Evolutionary conservation across 2,329 filamentous ascomycete genomes (phyloP).

Genomic region (Magnaporthiopsis rhizophila): DNA sequence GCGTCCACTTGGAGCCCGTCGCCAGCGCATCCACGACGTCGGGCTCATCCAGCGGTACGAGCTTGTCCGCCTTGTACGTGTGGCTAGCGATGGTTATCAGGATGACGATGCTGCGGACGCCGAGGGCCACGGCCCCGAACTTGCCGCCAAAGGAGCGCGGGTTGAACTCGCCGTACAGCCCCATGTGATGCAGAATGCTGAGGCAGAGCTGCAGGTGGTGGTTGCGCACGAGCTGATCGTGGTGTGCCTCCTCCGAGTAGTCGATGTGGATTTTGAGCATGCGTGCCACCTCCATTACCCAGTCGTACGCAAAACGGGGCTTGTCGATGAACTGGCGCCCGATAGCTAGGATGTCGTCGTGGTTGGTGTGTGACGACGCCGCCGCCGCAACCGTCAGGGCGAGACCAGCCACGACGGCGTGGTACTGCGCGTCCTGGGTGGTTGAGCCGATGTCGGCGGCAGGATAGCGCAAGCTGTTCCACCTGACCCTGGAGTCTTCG

Average conservation of each 20-base stretch:
- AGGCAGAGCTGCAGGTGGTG: conserved; percentile 65
- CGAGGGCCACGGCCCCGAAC: conserved; percentile 66
- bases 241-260: conserved; percentile 67
- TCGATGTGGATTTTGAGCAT: conserved; percentile 69
- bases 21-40: conserved; percentile 66
- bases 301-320: conserved; percentile 48
- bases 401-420: conserved; percentile 53
- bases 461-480: conserved; percentile 47
- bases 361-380: conserved; percentile 39
- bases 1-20: conserved; percentile 70
- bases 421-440: conserved; percentile 41
- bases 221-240: conserved; percentile 68
- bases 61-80: conserved; percentile 45
- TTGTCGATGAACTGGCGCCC: conserved; percentile 42
- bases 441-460: conserved; percentile 38
- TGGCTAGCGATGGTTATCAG: conserved; percentile 57
- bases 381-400: conserved; percentile 42
- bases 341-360: conserved; percentile 66
- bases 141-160: conserved; percentile 61
- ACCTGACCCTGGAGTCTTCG: conserved; percentile 51
- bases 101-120: conserved; percentile 64
- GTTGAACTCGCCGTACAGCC: conserved; percentile 57
- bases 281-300: conserved; percentile 59
- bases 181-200: conserved; percentile 71
- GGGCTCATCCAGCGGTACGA: conserved; percentile 55